Evolutionary conservation across 306 rosid genomes (phyloP).

Genomic region (Inga oerstediana): DNA sequence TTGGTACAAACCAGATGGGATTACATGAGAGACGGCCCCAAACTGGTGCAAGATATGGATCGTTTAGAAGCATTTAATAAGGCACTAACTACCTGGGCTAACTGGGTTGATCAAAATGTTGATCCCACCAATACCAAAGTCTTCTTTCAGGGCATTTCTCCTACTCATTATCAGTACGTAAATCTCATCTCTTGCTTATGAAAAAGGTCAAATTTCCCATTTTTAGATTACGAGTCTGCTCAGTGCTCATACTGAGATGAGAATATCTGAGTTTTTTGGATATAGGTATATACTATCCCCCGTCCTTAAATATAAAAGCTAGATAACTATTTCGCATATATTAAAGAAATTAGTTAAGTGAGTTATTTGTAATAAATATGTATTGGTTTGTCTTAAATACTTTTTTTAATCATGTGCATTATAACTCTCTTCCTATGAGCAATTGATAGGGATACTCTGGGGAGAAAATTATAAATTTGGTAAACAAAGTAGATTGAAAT

Average conservation of each 20-base stretch:
- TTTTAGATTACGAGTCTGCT: background rate
- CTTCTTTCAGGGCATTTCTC: slow-evolving; percentile 95
- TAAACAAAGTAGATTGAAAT: too few species aligned
- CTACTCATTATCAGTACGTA: slow-evolving; percentile 91
- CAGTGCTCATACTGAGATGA: background rate
- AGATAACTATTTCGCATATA: too few species aligned
- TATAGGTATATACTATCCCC: too few species aligned
- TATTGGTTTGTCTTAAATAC: too few species aligned
- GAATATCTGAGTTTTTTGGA: too few species aligned
- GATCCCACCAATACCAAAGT: slow-evolving; percentile 66
- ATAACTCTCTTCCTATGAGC: too few species aligned
- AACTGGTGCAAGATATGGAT: slow-evolving; percentile 67
- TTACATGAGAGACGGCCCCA: slow-evolving; percentile 67
- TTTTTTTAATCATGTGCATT: too few species aligned
- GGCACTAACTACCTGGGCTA: slow-evolving; percentile 87
- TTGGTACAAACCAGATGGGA: slow-evolving; percentile 67
- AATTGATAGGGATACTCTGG: too few species aligned
- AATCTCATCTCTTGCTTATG: background rate
- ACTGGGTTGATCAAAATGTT: slow-evolving; percentile 48
- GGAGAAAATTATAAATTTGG: too few species aligned
- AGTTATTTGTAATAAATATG: too few species aligned
- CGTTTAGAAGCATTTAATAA: slow-evolving; percentile 73
- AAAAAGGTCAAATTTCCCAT: background rate
- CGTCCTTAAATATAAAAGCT: too few species aligned
- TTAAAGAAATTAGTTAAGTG: too few species aligned